These are phyloP conservation scores for Passalora sequoiae DNA, from an alignment of 2,329 filamentous ascomycete species.

Conservation along the genomic window DNA sequence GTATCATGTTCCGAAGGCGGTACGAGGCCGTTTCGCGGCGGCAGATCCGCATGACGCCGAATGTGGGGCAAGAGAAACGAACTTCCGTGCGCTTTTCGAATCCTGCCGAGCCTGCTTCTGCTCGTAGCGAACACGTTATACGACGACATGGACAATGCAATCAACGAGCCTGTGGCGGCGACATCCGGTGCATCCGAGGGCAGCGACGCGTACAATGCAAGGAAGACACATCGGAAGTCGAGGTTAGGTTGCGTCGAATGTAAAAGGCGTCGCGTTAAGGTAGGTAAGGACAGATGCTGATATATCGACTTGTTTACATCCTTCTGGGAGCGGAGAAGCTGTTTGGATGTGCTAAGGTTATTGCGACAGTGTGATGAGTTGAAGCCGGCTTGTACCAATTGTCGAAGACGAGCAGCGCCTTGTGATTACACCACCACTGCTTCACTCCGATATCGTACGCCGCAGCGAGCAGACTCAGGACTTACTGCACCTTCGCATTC, in stretches of 20 bases:
- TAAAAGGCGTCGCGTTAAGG: conserved; percentile 19
- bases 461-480: not conserved
- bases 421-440: conserved; percentile 10
- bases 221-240: conserved; percentile 17
- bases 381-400: conserved; percentile 20
- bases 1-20: too few relatives aligned
- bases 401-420: conserved; percentile 12
- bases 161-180: too few relatives aligned
- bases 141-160: too few relatives aligned
- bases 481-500: not conserved
- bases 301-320: not conserved
- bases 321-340: not conserved
- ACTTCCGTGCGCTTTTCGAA: too few relatives aligned
- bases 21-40: too few relatives aligned
- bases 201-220: conserved; percentile 1
- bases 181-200: not conserved
- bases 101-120: too few relatives aligned
- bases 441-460: not conserved
- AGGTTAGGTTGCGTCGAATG: conserved; percentile 17
- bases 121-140: too few relatives aligned
- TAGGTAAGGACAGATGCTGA: conserved; percentile 1
- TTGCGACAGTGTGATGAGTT: conserved; percentile 21
- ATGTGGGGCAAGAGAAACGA: too few relatives aligned
- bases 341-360: not conserved
- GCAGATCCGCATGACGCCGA: too few relatives aligned